Base-by-base conservation (phyloP, 139 green algal genomes). In the Asterochloris erici region DNA sequence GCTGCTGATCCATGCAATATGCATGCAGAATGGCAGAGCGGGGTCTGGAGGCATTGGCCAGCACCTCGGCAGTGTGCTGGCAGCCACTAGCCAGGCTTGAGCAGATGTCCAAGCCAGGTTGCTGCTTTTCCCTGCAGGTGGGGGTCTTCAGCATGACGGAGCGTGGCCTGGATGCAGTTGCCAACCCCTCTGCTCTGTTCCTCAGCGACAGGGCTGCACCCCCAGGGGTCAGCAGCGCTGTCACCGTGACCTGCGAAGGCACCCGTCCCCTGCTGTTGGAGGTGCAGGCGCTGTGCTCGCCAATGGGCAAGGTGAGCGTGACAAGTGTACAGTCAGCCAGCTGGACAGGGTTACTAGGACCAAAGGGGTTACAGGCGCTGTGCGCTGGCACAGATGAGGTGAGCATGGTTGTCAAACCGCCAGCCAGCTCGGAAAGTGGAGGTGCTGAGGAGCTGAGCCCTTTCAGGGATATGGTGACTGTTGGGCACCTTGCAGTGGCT, bases 81-180 rank as follows among this genome's bases (percentile, higher is more conserved):
- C 38, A 54, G 38, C 38, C 38, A 2, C 2, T 6, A 54, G 38
- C 38, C 38, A 54, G 11, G 0, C 68, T 0, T 74, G 12, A 29
- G 68, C 68, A n/a, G n/a, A n/a, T n/a, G n/a, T 74, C 23, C 24
- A n/a, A 24, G 14, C 68, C 14, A 29, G 68, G 24, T n/a, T 77
- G 23, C 73, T 54, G 38, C 38, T 54, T 2, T 54, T 54, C 38
- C 64, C 17, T 73, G 0, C 81, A 85, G 82, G 82, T 98, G 10
- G 93, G 95, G 0, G 83, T 98, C 26, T 97, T 98, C 82, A 74
- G 91, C 60, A 98, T 98, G 95, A 79, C 74, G 11, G 83, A 92
- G 19, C 64, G 83, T 11, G 93, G 93, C 15, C 84, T 97, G 77
- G 66, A 76, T 47, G 81, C 84, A 26, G 91, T 98, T 66, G 63